phyloP scores from a whole-genome alignment of 2,329 filamentous ascomycete species.

The Sordariomycetes sp. region DNA sequence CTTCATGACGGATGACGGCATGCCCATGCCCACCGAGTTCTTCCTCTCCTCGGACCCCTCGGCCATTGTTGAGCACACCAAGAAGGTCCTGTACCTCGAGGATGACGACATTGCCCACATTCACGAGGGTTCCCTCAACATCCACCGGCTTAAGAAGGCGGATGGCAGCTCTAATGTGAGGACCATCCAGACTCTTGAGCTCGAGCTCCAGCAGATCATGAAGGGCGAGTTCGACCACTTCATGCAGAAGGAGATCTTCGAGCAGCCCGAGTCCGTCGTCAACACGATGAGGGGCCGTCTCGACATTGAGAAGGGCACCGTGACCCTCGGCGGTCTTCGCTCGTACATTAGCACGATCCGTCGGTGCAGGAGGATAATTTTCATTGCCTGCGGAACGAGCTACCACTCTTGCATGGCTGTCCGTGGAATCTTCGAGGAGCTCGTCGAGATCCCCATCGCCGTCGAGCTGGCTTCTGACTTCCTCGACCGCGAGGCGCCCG shows the following conservation, averaged over 20 bases:
- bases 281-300: conserved; percentile 99
- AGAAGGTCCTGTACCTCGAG: conserved; percentile 99
- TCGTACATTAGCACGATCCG: conserved; percentile 96
- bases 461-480: conserved; percentile 98
- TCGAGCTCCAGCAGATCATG: conserved; percentile 99
- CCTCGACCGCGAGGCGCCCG: conserved; percentile 87
- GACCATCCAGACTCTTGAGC: conserved; percentile 95
- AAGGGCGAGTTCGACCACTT: conserved; percentile 99
- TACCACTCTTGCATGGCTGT: conserved; percentile 99
- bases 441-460: conserved; percentile 93
- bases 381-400: conserved; percentile 96
- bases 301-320: conserved; percentile 83
- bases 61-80: conserved; percentile 98
- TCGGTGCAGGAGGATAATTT: conserved; percentile 93
- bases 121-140: conserved; percentile 97
- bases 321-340: conserved; percentile 88
- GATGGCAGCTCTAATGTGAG: conserved; percentile 95
- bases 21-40: conserved; percentile 96
- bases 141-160: conserved; percentile 93
- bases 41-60: conserved; percentile 98
- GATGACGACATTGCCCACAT: conserved; percentile 99
- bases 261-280: conserved; percentile 97
- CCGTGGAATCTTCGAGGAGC: conserved; percentile 91
- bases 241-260: conserved; percentile 99
- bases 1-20: conserved; percentile 96